Evolutionary conservation across 805 yeast genomes (phyloP), one percentile per base, ranked within the genome.

Genomic region (Candida easanensis): DNA sequence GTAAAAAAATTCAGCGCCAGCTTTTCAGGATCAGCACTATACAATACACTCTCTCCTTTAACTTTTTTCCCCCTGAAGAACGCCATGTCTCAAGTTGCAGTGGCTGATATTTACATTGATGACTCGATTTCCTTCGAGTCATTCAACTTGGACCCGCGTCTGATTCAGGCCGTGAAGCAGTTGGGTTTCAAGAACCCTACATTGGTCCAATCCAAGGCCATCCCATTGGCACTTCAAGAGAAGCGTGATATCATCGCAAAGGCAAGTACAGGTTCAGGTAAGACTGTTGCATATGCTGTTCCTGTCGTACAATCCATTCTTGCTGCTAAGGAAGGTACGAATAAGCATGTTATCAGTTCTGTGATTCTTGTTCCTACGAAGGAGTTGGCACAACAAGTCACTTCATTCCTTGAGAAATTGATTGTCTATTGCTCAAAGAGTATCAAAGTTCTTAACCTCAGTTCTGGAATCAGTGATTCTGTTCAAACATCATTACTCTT

Each of bases 241-340:
- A 86, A 84, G 60, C 83, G 89, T 68, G 97, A 91, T 62, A 84
- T 91, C 50, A 84, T 91, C 36, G 97, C 97, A 30, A 82, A 86
- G 60, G 97, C 98, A 6, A 80, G 88, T 20, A 91, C 99, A 0
- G 99, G 99, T 4, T 85, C 96, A 8, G 98, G 98, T 51, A 91
- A 91, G 64, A 91, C 98, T 0, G 86, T 88, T 10, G 95, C 97
- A 1, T 91, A 91, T 61, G 66, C 84, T 50, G 76, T 91, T 38
- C 99, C 99, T 6, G 82, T 93, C 15, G 63, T 93, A 32, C 95
- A 93, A 62, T 75, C 80, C 32, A 76, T 93, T 32, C 68, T 91
- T 46, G 67, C 70, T 18, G 69, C 67, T 35, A 66, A 54, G 46
- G 61, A 54, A 46, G 61, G 54, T 31, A 50, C 53, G 15, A 52